Conservation (phyloP, 2,329 filamentous ascomycete genomes). For the Xylaria sp. region DNA sequence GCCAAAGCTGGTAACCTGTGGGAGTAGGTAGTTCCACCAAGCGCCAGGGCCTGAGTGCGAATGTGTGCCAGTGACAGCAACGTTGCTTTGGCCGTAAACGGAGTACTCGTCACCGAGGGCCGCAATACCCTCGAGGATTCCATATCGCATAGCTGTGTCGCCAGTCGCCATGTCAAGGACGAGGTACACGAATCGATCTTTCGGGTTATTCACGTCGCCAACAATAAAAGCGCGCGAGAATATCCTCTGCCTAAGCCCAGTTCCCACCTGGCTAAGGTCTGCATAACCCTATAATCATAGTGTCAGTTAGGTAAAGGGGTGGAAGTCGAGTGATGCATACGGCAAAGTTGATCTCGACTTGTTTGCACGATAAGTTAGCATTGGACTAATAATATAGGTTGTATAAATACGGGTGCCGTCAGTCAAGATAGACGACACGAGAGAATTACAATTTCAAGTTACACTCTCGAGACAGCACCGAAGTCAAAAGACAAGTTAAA, state of each 20-base stretch:
- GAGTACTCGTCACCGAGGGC: conserved; percentile 76
- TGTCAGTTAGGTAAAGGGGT: conserved; percentile 8
- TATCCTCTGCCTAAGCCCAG: conserved; percentile 83
- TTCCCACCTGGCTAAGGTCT: conserved; percentile 71
- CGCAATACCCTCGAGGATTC: conserved; percentile 77
- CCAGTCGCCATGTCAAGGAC: conserved; percentile 88
- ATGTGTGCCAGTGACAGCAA: conserved; percentile 92
- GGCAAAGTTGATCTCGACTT: conserved; percentile 87
- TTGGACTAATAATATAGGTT: background rate
- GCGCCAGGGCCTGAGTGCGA: conserved; percentile 89
- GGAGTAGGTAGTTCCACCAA: conserved; percentile 91
- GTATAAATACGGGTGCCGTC: background rate
- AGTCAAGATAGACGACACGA: background rate
- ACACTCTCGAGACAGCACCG: background rate
- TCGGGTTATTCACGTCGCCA: conserved; percentile 70
- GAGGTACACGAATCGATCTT: conserved; percentile 83
- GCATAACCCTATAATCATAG: conserved; percentile 32
- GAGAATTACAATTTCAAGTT: background rate
- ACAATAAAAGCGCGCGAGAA: conserved; percentile 90
- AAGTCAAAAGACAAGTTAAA: background rate
- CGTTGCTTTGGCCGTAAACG: conserved; percentile 78
- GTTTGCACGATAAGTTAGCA: conserved; percentile 29
- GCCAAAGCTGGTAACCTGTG: conserved; percentile 86
- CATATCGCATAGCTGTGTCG: conserved; percentile 86
- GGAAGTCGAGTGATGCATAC: conserved; percentile 65